phyloP scores from a whole-genome alignment of 495 filamentous ascomycete species.

The Trichocladium uniseriatum region DNA sequence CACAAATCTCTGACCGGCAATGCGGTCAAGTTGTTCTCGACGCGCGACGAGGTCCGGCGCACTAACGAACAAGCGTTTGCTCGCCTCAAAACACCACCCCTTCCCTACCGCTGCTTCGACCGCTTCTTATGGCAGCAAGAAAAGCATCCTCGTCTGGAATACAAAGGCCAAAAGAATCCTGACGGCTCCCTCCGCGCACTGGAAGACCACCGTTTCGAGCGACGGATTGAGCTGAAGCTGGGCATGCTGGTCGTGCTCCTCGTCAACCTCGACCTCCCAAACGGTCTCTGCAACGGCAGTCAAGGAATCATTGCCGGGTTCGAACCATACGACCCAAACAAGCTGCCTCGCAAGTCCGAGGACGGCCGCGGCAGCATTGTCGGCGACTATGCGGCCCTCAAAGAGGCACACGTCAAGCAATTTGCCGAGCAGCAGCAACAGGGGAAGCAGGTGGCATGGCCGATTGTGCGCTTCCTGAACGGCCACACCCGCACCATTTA shows the following conservation, averaged over 20 bases:
- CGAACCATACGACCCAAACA: constrained; percentile 51
- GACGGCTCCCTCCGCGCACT: constrained; percentile 57
- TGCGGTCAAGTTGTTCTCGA: constrained; percentile 41
- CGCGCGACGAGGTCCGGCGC: constrained; percentile 29
- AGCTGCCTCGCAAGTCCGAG: constrained; percentile 27
- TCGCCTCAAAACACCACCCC: constrained; percentile 24
- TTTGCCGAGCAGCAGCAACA: constrained; percentile 22
- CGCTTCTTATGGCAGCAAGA: constrained; percentile 49
- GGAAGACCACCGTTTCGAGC: constrained; percentile 44
- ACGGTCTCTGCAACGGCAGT: constrained; percentile 79
- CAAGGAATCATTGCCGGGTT: constrained; percentile 76
- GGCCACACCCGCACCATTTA: constrained; percentile 31
- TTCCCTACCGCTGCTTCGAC: constrained; percentile 63
- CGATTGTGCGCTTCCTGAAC: constrained; percentile 63
- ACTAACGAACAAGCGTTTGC: constrained; percentile 33
- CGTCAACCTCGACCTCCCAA: constrained; percentile 70
- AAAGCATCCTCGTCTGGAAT: constrained; percentile 53
- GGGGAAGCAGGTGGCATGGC: constrained; percentile 43
- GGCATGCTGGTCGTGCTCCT: constrained; percentile 91
- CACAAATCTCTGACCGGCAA: constrained; percentile 33
- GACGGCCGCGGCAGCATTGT: constrained; percentile 12
- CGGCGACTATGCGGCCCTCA: constrained; percentile 37
- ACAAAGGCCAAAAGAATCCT: constrained; percentile 49
- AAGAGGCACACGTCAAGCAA: constrained; percentile 20
- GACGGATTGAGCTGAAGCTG: constrained; percentile 60